Conservation (phyloP, 257 asterid genomes). For the Solanum tarapatanum region DNA sequence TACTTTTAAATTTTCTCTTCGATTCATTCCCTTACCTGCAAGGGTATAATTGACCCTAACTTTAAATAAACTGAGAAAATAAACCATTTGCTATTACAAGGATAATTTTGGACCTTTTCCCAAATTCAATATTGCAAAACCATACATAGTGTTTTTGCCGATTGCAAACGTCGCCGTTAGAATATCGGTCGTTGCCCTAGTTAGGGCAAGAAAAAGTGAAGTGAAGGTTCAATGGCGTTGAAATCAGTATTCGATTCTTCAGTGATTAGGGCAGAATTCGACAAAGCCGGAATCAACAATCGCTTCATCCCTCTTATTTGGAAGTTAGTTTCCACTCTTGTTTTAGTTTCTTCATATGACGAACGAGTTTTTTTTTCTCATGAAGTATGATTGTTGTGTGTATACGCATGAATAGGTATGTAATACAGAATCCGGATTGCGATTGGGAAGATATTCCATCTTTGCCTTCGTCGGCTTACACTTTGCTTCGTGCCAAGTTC, state of each 20-base stretch:
- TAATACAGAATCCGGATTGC: constrained; percentile 59
- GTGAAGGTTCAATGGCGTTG: constrained; percentile 25
- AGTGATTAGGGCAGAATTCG: constrained; percentile 52
- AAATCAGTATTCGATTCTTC: constrained; percentile 76
- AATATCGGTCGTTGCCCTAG: not conserved
- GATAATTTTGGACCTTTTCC: not conserved
- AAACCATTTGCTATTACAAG: not conserved
- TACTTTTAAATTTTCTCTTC: no score
- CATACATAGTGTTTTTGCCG: not conserved
- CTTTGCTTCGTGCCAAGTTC: constrained; percentile 63
- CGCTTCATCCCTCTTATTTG: constrained; percentile 76
- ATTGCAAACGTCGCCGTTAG: not conserved
- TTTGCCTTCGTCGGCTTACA: constrained; percentile 66
- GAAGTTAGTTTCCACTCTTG: constrained; percentile 34
- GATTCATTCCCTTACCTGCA: not conserved
- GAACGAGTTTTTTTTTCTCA: not conserved
- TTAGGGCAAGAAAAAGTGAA: not conserved
- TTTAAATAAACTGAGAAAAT: no score
- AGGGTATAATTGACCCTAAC: not conserved
- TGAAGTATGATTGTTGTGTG: not conserved
- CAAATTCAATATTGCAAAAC: not conserved
- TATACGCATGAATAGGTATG: constrained; percentile 9
- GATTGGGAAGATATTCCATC: constrained; percentile 81
- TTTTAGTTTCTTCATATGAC: not conserved
- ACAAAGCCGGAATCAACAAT: constrained; percentile 49